Evolutionary conservation across 73 alveolate genomes (phyloP), one percentile per base, ranked within the genome.

Genomic region (Breviolum minutum): DNA sequence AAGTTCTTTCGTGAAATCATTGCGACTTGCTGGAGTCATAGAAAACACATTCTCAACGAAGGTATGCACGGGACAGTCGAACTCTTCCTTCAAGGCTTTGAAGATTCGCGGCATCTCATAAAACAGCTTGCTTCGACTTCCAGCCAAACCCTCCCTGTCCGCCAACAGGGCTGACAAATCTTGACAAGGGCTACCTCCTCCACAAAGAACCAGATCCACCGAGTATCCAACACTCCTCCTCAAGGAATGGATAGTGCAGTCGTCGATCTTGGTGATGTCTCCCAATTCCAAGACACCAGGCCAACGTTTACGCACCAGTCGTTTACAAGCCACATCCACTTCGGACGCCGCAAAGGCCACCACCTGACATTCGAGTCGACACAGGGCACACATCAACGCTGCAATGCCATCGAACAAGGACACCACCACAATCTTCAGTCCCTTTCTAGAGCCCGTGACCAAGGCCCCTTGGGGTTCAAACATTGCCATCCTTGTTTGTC

Each of bases 351-450:
- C 97, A 10, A 68, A 90, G 19, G 77, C 97, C 0, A 71, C 77
- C 10, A 70, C 97, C 12, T 26, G 73, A 8, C 86, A 70, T 0
- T 30, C 68, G 19, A 60, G 16, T 40, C 79, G 13, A 8, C 86
- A 16, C 0, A 74, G 66, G 14, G 96, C 96, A 24, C 70, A 30
- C 86, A 68, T 32, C n/a, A 71, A 11, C 17, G 96, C 87, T 1
- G 83, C 97, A 0, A 73, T 13, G 6, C 89, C 97, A 54, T 91
- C 97, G 48, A 73, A 91, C 40, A 91, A 14, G 0, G 80, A 71
- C 0, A 91, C 26, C 26, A 63, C 79, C 73, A 3, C 63, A 26
- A 0, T 2, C 0, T 10, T n/a, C 20, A 13, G 32, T 60, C 26
- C 5, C 8, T 0, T 62, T 2, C 22, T 5, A 40, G 24, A 17